Percentiles rank a stretch among this genome's conserved stretches.
Evolutionary conservation across 2,329 filamentous ascomycete genomes (phyloP).

Genomic region (Tolypocladium ophioglossoides): DNA sequence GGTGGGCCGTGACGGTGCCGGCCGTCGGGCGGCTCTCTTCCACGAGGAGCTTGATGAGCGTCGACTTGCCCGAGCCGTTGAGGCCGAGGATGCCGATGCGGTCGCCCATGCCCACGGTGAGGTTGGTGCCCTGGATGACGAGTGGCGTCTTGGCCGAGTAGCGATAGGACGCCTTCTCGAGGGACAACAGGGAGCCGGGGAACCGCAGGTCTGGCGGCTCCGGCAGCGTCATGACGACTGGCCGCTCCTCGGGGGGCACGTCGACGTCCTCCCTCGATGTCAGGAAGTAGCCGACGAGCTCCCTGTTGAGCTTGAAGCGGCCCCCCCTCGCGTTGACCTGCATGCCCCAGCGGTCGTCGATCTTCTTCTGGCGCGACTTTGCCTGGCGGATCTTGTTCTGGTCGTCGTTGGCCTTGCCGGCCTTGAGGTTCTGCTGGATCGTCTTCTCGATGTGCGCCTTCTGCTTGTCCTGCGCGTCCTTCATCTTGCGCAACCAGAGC

Average conservation of each 20-base stretch:
- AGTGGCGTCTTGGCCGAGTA: constrained; percentile 35
- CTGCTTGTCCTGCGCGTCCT: constrained; percentile 72
- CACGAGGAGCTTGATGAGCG: constrained; percentile 62
- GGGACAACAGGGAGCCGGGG: constrained; percentile 59
- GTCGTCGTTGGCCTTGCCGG: constrained; percentile 67
- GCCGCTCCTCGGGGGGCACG: constrained; percentile 51
- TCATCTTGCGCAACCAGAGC: constrained; percentile 61
- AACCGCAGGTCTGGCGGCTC: constrained; percentile 61
- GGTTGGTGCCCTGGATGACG: constrained; percentile 50
- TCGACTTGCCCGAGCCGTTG: constrained; percentile 77
- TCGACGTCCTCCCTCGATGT: constrained; percentile 58
- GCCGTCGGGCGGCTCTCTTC: constrained; percentile 45
- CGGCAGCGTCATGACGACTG: constrained; percentile 47
- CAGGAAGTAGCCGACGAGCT: constrained; percentile 52
- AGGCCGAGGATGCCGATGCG: constrained; percentile 66
- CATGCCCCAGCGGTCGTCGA: constrained; percentile 72
- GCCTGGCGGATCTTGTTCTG: constrained; percentile 81
- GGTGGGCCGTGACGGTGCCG: constrained; percentile 55
- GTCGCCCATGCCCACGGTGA: constrained; percentile 64
- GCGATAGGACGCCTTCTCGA: constrained; percentile 58
- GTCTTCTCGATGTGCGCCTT: constrained; percentile 71
- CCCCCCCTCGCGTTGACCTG: constrained; percentile 61
- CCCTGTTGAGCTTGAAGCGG: constrained; percentile 72
- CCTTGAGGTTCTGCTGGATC: constrained; percentile 62
- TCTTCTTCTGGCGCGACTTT: constrained; percentile 72